Evolutionary conservation across 2,329 filamentous ascomycete species (phyloP), one percentile per base, ranked within the genome.

Genomic region (Corinectria fuckeliana): DNA sequence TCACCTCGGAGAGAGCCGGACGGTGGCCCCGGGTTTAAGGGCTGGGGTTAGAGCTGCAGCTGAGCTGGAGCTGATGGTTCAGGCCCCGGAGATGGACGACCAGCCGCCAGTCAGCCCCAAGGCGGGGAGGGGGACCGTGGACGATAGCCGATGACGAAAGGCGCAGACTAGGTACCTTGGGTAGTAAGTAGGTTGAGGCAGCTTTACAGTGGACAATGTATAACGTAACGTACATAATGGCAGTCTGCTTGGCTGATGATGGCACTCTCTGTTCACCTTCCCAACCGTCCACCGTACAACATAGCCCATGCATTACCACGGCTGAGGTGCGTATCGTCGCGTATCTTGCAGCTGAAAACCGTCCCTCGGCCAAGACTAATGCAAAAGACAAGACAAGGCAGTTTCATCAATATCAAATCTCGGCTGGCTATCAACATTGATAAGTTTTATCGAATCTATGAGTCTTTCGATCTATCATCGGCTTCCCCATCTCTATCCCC

Each of bases 1-100:
- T 56, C 59, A 56, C 54, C 48, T 64, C 61, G 58, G 58, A 58
- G 58, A 60, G 42, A 64, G 50, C 56, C 61, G 63, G 60, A 49
- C 48, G 44, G 44, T 44, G 25, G 28, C 34, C 51, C 49, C 57
- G 53, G 51, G 51, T 48, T 34, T 57, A 51, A 45, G 49, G 28
- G 25, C 34, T 48, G 39, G 32, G 53, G 53, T 47, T 45, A 58
- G 32, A 42, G 26, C 25, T 45, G 41, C 44, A 39, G 47, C 32
- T 36, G 42, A 54, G 50, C 48, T 52, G 36, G 51, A 55, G 50
- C 56, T 62, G 61, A 66, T 56, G 64, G 52, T 63, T 67, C 60
- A 67, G 65, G 53, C 54, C 51, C 61, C 61, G 58, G 52, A 52
- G 56, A 60, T 59, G 42, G 60, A 45, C 26, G 50, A n/a, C n/a